Percentiles rank a stretch among this genome's conserved stretches.
phyloP scores from a whole-genome alignment of 2,329 filamentous ascomycete genomes.

The Scedosporium aurantiacum region DNA sequence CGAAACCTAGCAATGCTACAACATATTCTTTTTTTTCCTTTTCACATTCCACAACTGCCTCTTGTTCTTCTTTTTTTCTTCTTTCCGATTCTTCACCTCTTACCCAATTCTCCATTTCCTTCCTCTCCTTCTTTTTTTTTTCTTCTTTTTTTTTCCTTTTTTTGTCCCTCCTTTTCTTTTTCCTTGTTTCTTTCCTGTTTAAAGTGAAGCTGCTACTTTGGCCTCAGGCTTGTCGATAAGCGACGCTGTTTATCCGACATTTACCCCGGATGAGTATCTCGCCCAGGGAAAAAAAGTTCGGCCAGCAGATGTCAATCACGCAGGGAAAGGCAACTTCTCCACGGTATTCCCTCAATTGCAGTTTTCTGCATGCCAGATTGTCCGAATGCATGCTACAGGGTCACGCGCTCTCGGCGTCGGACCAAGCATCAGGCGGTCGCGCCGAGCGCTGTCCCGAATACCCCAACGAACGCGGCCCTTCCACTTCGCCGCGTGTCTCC shows the following conservation, averaged over 20 bases:
- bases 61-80: too few relatives aligned
- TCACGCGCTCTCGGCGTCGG: constrained; percentile 13
- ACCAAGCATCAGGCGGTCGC: constrained; percentile 10
- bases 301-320: constrained; percentile 5
- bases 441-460: neutral
- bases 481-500: constrained; percentile 8
- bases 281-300: neutral
- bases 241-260: neutral
- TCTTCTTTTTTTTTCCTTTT: too few relatives aligned
- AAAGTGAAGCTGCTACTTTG: too few relatives aligned
- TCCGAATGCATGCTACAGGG: constrained; percentile 17
- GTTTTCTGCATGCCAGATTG: constrained; percentile 7
- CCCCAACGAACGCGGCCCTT: constrained; percentile 11
- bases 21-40: too few relatives aligned
- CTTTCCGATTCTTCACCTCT: too few relatives aligned
- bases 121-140: too few relatives aligned
- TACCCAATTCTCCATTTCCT: too few relatives aligned
- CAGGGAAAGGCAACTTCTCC: constrained; percentile 4
- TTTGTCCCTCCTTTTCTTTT: too few relatives aligned
- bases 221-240: neutral
- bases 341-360: constrained; percentile 10
- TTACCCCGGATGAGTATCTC: neutral
- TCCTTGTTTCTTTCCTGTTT: too few relatives aligned
- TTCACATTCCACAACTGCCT: too few relatives aligned
- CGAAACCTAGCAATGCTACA: too few relatives aligned